Percentiles rank a stretch among this genome's conserved stretches.
Evolutionary conservation across 148 eudicot genomes (phyloP).

Genomic region (Oxyria digyna): DNA sequence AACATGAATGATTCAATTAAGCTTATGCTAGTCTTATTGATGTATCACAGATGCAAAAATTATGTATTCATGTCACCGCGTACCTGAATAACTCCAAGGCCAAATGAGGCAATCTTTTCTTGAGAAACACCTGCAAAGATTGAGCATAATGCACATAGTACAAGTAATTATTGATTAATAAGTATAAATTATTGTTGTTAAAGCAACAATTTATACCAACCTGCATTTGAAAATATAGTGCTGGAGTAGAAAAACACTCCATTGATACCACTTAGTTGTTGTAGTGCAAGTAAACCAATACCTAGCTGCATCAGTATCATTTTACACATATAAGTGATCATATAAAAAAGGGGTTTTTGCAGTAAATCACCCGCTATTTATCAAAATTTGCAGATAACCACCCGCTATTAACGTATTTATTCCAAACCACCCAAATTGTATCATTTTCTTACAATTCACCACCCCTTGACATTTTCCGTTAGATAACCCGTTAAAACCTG

Average conservation of each 20-base stretch:
- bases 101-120: constrained; percentile 64
- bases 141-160: not conserved
- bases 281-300: constrained; percentile 69
- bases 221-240: constrained; percentile 68
- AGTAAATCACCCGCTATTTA: too few relatives aligned
- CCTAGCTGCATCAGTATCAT: constrained; percentile 43
- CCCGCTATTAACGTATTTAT: too few relatives aligned
- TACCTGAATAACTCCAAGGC: constrained; percentile 82
- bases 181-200: not conserved
- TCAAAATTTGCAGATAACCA: too few relatives aligned
- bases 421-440: too few relatives aligned
- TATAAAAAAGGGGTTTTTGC: too few relatives aligned
- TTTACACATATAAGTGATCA: not conserved
- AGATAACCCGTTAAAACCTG: too few relatives aligned
- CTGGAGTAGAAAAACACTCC: constrained; percentile 80
- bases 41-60: not conserved
- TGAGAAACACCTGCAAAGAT: constrained; percentile 46
- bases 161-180: not conserved
- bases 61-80: constrained; percentile 10
- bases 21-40: not conserved
- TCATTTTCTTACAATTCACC: too few relatives aligned
- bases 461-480: too few relatives aligned
- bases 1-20: not conserved
- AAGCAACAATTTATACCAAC: constrained; percentile 21
- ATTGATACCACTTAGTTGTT: constrained; percentile 83